Evolutionary conservation across 495 filamentous ascomycete genomes (phyloP).

Genomic region (Penicillium herquei): DNA sequence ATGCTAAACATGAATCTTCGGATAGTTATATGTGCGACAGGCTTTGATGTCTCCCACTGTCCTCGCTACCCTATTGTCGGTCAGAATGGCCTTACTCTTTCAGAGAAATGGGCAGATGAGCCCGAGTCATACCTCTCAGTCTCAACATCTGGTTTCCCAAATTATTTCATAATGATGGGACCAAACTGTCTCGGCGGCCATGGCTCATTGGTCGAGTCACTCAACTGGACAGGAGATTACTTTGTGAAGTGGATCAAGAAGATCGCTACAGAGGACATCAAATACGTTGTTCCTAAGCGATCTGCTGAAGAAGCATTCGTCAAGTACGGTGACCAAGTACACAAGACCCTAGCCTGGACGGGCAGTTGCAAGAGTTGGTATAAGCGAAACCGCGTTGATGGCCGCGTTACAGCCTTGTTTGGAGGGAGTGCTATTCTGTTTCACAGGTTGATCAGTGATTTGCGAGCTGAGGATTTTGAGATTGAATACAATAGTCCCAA

Average conservation of each 20-base stretch:
- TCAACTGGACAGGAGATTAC: conserved; percentile 50
- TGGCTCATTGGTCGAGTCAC: conserved; percentile 43
- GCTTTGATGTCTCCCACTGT: conserved; percentile 47
- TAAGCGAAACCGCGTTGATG: conserved; percentile 39
- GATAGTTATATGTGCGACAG: conserved; percentile 42
- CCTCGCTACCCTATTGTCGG: conserved; percentile 40
- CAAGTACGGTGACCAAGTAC: conserved; percentile 38
- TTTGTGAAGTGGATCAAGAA: conserved; percentile 52
- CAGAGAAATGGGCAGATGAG: conserved; percentile 31
- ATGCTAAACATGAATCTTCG: neutral
- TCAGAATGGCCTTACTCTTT: conserved; percentile 30
- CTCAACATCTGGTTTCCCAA: conserved; percentile 26
- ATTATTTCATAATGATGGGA: conserved; percentile 37
- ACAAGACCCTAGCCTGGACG: conserved; percentile 46
- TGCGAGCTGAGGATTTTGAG: conserved; percentile 50
- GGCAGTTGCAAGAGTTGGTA: conserved; percentile 49
- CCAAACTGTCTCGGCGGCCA: conserved; percentile 37
- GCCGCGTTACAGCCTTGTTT: conserved; percentile 43
- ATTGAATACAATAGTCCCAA: conserved; percentile 44
- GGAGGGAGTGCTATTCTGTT: conserved; percentile 48
- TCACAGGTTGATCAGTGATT: conserved; percentile 45
- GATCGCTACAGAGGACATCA: conserved; percentile 47
- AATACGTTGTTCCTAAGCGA: conserved; percentile 36
- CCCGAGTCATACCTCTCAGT: conserved; percentile 30
- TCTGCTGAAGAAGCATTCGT: conserved; percentile 41